phyloP scores from a whole-genome alignment of 73 alveolate species.

The Blepharisma japonicum region DNA sequence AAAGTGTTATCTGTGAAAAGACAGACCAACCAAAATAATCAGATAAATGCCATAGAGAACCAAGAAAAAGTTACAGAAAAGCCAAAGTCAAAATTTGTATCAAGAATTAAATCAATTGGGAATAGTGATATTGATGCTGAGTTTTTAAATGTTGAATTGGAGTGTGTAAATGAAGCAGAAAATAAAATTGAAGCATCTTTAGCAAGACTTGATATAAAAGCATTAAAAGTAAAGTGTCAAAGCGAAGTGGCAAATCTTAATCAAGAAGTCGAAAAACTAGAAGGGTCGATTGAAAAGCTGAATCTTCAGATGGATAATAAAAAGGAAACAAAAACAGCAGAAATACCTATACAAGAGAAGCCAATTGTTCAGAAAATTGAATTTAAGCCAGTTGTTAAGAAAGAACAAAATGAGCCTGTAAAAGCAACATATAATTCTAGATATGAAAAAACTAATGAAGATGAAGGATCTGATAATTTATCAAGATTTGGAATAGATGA shows the following conservation, averaged over 20 bases:
- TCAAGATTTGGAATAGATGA: neutral
- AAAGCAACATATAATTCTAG: neutral
- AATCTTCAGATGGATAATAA: neutral
- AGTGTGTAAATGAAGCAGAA: constrained; percentile 21
- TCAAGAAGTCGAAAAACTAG: constrained; percentile 2
- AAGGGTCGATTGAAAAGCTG: neutral
- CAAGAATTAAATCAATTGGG: neutral
- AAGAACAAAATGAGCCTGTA: neutral
- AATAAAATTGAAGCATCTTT: neutral
- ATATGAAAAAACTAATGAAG: neutral
- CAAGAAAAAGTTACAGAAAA: neutral
- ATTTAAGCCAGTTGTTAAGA: neutral
- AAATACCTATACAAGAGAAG: neutral
- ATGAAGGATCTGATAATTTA: neutral
- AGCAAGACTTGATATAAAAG: constrained; percentile 9
- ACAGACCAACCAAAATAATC: neutral
- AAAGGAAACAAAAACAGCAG: neutral
- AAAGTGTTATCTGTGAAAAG: neutral
- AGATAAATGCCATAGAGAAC: neutral
- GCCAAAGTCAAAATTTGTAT: neutral
- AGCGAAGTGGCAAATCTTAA: neutral
- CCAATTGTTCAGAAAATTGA: neutral
- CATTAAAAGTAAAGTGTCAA: neutral
- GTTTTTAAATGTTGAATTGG: neutral
- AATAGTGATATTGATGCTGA: neutral